Percentiles rank a stretch among this genome's conserved stretches.
phyloP scores from a whole-genome alignment of 441 rosid species.

The Adansonia rubrostipa region DNA sequence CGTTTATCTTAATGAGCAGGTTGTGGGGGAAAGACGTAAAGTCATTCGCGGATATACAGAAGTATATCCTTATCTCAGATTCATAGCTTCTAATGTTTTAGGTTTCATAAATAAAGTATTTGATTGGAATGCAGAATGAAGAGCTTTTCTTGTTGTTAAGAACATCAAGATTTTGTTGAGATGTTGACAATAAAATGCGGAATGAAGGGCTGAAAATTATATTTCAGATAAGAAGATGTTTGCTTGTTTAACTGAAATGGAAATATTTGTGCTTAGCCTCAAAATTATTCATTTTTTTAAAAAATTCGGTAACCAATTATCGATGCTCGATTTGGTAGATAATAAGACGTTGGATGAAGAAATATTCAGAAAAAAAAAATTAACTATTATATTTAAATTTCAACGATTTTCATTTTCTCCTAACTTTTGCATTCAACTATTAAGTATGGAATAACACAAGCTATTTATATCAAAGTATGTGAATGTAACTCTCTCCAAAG shows the following conservation, averaged over 20 bases:
- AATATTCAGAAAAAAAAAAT: no score
- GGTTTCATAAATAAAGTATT: background rate
- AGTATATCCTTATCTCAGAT: slow-evolving; percentile 46
- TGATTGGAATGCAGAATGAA: background rate
- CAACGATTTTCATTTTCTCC: no score
- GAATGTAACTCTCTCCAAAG: no score
- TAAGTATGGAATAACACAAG: no score
- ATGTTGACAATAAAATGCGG: background rate
- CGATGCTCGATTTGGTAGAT: no score
- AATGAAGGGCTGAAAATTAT: background rate
- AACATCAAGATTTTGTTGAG: background rate
- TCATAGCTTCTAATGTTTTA: slow-evolving; percentile 23
- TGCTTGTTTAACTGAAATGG: background rate
- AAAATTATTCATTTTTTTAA: no score
- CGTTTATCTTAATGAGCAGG: slow-evolving; percentile 46
- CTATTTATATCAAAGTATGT: no score
- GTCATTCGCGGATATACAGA: slow-evolving; percentile 62
- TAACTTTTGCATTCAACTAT: no score
- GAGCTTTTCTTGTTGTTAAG: background rate
- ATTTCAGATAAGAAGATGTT: background rate
- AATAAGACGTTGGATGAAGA: no score
- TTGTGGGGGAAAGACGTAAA: slow-evolving; percentile 76
- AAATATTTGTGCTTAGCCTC: background rate
- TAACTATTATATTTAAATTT: no score
- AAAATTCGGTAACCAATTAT: no score